phyloP scores from a whole-genome alignment of 306 rosid genomes.

The Fagus crenata region DNA sequence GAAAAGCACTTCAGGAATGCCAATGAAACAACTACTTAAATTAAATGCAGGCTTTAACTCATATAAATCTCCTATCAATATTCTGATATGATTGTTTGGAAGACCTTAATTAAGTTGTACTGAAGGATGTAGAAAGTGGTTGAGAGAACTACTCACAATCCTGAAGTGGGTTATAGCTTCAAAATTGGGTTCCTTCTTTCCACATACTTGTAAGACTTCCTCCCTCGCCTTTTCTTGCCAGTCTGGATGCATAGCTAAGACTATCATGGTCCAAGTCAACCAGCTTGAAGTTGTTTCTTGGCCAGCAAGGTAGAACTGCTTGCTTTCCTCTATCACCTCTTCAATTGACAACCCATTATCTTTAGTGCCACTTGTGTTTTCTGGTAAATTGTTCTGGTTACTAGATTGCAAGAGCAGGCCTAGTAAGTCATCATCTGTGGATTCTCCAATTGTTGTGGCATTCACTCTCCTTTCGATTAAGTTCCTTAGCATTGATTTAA shows the following conservation, averaged over 20 bases:
- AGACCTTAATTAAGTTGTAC: background rate
- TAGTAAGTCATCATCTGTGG: conserved; percentile 44
- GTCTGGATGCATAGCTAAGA: conserved; percentile 48
- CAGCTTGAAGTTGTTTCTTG: conserved; percentile 52
- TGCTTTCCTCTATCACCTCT: conserved; percentile 55
- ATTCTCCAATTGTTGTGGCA: conserved; percentile 22
- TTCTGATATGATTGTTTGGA: background rate
- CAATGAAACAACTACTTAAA: background rate
- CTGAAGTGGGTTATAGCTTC: conserved; percentile 45
- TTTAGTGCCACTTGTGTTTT: conserved; percentile 1
- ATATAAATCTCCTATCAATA: background rate
- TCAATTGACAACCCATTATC: conserved; percentile 39
- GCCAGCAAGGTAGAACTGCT: conserved; percentile 54
- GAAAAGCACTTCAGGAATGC: background rate
- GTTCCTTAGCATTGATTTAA: conserved; percentile 34
- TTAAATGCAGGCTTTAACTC: background rate
- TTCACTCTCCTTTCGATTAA: conserved; percentile 38
- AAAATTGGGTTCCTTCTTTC: conserved; percentile 35
- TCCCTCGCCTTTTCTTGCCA: conserved; percentile 63
- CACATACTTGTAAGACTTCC: conserved; percentile 45
- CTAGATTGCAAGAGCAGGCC: conserved; percentile 42
- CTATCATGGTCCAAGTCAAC: conserved; percentile 49
- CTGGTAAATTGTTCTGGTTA: conserved; percentile 26
- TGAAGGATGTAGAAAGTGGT: background rate
- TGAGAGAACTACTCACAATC: conserved; percentile 35